Evolutionary conservation across 2,329 filamentous ascomycete species (phyloP), one percentile per base, ranked within the genome.

Genomic region (Trichoderma sp.): DNA sequence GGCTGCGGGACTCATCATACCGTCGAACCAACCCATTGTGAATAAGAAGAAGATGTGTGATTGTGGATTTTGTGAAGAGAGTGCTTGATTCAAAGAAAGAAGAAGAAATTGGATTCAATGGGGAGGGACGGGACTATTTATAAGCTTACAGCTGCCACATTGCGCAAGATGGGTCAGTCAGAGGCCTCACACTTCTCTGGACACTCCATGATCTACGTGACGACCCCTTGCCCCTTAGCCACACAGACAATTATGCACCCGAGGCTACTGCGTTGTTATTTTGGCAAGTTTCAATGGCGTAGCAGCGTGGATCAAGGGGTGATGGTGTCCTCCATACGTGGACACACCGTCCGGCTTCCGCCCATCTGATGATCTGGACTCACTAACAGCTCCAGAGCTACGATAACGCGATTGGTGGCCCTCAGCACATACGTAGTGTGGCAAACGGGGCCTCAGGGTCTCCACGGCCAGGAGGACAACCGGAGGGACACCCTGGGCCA

Each of bases 11-110:
- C n/a, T 69, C 34, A 34, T 43, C 51, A 69, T 71, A 76, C 75
- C 57, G 64, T 74, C 73, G 63, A 76, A 76, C 74, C 74, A 76
- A 65, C 74, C 75, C 75, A 76, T 76, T 68, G 69, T 75, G 63
- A 73, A 67, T 30, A 43, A 43, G 15, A 47, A 56, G 70, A 69
- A 72, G 64, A 56, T 64, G 39, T 39, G 63, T 68, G 36, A 30
- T 64, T 71, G 26, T 51, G 47, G 39, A 30, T 58, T 58, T 39
- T 57, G 24, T 36, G 28, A 72, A 66, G 34, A 69, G 15, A 21
- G 47, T 64, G 68, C 30, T 63, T 71, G 32, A 18, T 71, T 64
- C 58, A 24, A 62, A 15, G 58, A 26, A 26, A 53, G 62, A 51
- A 60, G 61, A 51, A 66, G 51, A 58, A 65, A 39, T 34, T 51